Base-by-base conservation (phyloP, 257 asterid species). In the Jacaranda copaia region DNA sequence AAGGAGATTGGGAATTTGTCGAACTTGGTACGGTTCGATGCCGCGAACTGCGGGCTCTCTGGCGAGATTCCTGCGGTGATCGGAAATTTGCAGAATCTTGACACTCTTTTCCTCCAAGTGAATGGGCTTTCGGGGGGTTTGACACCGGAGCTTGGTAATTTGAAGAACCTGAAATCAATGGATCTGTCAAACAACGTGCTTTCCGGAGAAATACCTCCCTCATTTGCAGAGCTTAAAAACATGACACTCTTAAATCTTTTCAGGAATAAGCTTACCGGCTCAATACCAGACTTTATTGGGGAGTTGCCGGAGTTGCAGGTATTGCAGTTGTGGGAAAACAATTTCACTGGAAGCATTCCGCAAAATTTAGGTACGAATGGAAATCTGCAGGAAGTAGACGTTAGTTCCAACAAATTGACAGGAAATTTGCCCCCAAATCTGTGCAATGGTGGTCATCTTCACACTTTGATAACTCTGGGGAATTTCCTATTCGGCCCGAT, bases 241-340 rank as follows among this genome's bases (percentile, higher is more conserved):
- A 70, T 92, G 0, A 90, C 96, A 4, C 87, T 92, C 59, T 59
- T 92, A 36, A 90, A 90, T 80, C 92, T 90, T 13, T 92, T 92
- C 79, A 70, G 96, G 56, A 92, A 92, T 70, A 88, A 85, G 85
- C 91, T 92, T 25, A 87, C 91, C 45, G 96, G 97, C 13, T 88
- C 93, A 1, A 89, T 92, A 70, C 97, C 97, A 9, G 91, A 87
- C 14, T 90, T 89, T 68, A 81, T 92, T 5, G 95, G 84, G 4
- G 91, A 87, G 64, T 81, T 90, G 78, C 96, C 97, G 45, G 82
- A 80, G 72, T 83, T 92, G 38, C 86, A 92, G 75, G 97, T 92
- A 39, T 68, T 92, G 84, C 96, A 90, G 61, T 74, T 92, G 6
- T 92, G 97, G 97, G 96, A 92, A 51, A 92, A 92, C 82, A 92